Evolutionary conservation across 768 basidiomycete genomes (phyloP).

Genomic region (Suillus weaverae): DNA sequence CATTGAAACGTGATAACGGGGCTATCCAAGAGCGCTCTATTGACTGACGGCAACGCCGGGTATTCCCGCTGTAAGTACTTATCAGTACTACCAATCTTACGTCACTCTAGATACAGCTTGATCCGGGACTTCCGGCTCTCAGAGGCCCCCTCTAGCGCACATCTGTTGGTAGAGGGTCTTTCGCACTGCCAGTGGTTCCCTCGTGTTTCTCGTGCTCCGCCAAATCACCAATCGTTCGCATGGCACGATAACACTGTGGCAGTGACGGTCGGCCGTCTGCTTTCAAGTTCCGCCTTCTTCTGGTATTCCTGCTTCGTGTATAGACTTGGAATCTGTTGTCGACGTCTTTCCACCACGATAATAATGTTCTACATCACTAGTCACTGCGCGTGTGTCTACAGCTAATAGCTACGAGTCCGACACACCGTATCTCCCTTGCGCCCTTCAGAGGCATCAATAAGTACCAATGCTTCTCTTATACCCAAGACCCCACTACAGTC

Average conservation of each 20-base stretch:
- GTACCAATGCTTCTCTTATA: not conserved
- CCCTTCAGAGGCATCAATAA: not conserved
- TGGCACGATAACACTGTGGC: not conserved
- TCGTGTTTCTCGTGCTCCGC: not conserved
- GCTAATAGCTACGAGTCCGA: not conserved
- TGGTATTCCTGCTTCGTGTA: not conserved
- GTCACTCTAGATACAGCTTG: not conserved
- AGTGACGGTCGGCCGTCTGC: not conserved
- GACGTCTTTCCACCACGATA: not conserved
- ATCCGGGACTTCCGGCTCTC: not conserved
- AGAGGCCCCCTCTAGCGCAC: not conserved
- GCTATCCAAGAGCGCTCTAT: not conserved
- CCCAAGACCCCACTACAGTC: slow-evolving; percentile 1
- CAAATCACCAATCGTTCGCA: not conserved
- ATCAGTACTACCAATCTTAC: not conserved
- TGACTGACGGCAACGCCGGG: not conserved
- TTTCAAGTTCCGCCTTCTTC: not conserved
- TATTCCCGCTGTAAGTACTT: not conserved
- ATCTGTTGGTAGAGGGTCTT: not conserved
- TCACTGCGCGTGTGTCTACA: not conserved
- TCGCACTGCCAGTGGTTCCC: not conserved
- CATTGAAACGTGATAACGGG: not conserved
- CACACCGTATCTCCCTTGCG: not conserved
- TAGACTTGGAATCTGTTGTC: not conserved
- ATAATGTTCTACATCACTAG: not conserved